Evolutionary conservation across 208 protist genomes (phyloP).

Genomic region (Novymonas esmeraldas): DNA sequence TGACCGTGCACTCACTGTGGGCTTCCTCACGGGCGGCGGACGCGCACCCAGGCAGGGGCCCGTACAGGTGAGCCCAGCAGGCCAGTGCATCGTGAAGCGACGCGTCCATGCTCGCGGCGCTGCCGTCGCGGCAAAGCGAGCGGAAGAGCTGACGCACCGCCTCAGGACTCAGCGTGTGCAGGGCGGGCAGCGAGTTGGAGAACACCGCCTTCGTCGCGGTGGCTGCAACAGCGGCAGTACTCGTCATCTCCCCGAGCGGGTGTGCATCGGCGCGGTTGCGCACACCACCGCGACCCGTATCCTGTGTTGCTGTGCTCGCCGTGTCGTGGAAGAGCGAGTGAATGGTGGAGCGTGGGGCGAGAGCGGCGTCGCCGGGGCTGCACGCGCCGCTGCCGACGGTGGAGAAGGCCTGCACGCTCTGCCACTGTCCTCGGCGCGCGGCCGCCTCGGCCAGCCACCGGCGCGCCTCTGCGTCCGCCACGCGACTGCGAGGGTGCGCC

Average conservation of each 20-base stretch:
- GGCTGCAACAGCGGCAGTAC: too few relatives aligned
- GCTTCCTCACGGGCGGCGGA: neutral
- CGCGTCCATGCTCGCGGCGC: neutral
- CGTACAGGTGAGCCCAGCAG: conserved; percentile 38
- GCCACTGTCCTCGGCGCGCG: conserved; percentile 61
- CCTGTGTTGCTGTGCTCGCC: neutral
- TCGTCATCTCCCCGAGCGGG: too few relatives aligned
- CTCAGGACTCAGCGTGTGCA: conserved; percentile 15
- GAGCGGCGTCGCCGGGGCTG: neutral
- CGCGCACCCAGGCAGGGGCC: neutral
- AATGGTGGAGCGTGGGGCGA: conserved; percentile 6
- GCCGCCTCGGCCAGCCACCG: conserved; percentile 76
- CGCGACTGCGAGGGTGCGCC: conserved; percentile 2
- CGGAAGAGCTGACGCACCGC: conserved; percentile 36
- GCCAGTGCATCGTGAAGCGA: conserved; percentile 8
- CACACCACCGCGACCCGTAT: too few relatives aligned
- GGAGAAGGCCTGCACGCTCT: conserved; percentile 17
- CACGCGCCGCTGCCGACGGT: neutral
- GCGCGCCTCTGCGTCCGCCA: conserved; percentile 35
- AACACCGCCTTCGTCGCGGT: too few relatives aligned
- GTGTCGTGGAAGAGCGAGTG: conserved; percentile 26
- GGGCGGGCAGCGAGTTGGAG: neutral
- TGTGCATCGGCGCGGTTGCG: too few relatives aligned
- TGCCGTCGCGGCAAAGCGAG: conserved; percentile 12
- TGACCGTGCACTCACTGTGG: neutral